Evolutionary conservation across 352 stramenopile genomes (phyloP), one percentile per base, ranked within the genome.

Genomic region (Aphanomyces invadans): DNA sequence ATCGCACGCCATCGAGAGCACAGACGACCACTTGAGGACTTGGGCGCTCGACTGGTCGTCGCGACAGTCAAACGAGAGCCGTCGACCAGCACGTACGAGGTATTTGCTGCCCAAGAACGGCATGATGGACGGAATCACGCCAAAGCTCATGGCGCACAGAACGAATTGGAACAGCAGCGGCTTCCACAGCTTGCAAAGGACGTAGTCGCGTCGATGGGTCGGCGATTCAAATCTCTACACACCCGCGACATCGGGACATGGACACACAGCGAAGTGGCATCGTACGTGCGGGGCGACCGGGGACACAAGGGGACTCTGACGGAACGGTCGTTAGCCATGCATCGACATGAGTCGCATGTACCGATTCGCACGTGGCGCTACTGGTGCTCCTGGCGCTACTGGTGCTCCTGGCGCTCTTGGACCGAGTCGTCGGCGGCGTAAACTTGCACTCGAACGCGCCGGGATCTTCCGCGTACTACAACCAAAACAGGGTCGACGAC

Each of bases 91-190:
- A 29, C 57, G 42, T 70, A 89, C 81, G 68, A 78, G 72, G 49
- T 82, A 90, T 38, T 86, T 87, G 55, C 77, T 81, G 73, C 86
- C 87, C 25, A 87, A 76, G 56, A 83, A 90, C 0, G 81, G 76
- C 79, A 88, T 85, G n/a, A 85, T 72, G 9, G 79, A 88, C 7
- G 81, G 79, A 11, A 90, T 67, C 38, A 83, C 76, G 12, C 79
- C 81, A 60, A 86, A 90, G 4, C 75, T 81, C 54, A 90, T 83
- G 1, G 78, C 78, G 0, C 79, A 78, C 29, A 90, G 67, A 0
- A 82, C 23, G 25, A 78, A 76, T 39, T 88, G 79, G 42, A 79
- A 90, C 2, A 70, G 53, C 7, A 90, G 57, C 23, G 75, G 72
- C 4, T 76, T 72, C 81, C 77, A 86, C 31, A 85, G 70, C 21